phyloP scores from a whole-genome alignment of 2,329 filamentous ascomycete genomes.

The Epichloe sibirici region DNA sequence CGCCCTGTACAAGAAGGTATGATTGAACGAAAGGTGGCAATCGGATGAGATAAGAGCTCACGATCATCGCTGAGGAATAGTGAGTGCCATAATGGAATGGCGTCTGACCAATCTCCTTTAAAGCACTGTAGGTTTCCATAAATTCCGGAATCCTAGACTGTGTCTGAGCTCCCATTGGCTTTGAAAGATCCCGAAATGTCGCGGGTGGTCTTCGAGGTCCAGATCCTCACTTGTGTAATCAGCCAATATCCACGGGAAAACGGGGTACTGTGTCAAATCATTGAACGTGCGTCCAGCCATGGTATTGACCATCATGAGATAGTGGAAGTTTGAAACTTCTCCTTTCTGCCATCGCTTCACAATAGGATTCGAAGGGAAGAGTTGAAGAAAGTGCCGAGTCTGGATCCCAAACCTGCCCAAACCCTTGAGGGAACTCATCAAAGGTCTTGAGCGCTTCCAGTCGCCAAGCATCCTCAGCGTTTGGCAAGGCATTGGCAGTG shows the following conservation, averaged over 20 bases:
- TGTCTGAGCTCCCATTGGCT: constrained; percentile 92
- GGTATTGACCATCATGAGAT: constrained; percentile 96
- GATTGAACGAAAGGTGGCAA: constrained; percentile 94
- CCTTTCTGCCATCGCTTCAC: constrained; percentile 86
- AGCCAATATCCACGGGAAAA: constrained; percentile 93
- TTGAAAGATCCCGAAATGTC: constrained; percentile 81
- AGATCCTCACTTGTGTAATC: constrained; percentile 93
- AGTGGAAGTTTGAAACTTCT: constrained; percentile 97
- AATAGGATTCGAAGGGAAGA: constrained; percentile 67
- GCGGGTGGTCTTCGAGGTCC: constrained; percentile 71
- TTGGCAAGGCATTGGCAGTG: constrained; percentile 54
- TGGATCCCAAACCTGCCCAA: constrained; percentile 72
- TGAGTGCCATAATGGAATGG: constrained; percentile 98
- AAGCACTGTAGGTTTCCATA: constrained; percentile 70
- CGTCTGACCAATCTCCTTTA: constrained; percentile 83
- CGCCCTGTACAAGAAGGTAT: constrained; percentile 88
- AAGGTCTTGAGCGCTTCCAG: constrained; percentile 67
- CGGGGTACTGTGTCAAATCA: constrained; percentile 92
- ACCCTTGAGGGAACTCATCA: constrained; percentile 46
- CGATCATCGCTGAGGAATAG: constrained; percentile 98
- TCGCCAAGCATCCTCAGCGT: constrained; percentile 83
- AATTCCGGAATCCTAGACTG: constrained; percentile 65
- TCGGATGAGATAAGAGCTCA: constrained; percentile 89
- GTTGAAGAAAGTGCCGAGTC: constrained; percentile 87
- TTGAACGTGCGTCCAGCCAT: constrained; percentile 97